A percentile compares a stretch with the other conserved stretches of the same genome.
Conservation (phyloP, 768 basidiomycete genomes). For the Postia placenta region DNA sequence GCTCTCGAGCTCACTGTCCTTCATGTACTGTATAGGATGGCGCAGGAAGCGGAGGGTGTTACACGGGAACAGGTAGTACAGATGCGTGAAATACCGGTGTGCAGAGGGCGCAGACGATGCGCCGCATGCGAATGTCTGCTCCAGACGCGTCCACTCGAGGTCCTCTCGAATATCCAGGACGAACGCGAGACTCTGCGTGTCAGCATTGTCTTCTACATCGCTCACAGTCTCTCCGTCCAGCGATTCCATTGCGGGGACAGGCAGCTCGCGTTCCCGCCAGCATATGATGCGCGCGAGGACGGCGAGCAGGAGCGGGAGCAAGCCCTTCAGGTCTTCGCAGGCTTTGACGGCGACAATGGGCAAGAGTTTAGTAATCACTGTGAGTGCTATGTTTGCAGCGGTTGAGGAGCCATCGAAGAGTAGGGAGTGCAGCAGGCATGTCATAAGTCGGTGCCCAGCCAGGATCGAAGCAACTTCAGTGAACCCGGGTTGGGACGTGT, state of each 20-base stretch:
- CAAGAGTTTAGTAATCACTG: conserved; percentile 63
- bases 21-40: conserved; percentile 59
- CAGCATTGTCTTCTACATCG: conserved; percentile 11
- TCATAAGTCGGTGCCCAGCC: conserved; percentile 57
- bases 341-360: conserved; percentile 68
- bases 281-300: conserved; percentile 68
- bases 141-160: conserved; percentile 64
- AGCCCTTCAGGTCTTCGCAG: conserved; percentile 43
- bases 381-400: conserved; percentile 56
- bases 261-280: conserved; percentile 51
- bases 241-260: conserved; percentile 9
- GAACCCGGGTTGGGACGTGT: conserved; percentile 52
- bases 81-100: conserved; percentile 62
- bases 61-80: conserved; percentile 90
- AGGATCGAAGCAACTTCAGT: conserved; percentile 38
- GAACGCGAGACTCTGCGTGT: conserved; percentile 8
- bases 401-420: conserved; percentile 73
- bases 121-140: conserved; percentile 49
- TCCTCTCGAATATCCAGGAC: conserved; percentile 37
- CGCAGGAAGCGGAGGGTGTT: conserved; percentile 80
- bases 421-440: conserved; percentile 59
- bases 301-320: conserved; percentile 60
- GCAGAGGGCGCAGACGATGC: conserved; percentile 53
- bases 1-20: conserved; percentile 39
- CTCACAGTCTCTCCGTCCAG: conserved; percentile 22